A percentile compares a stretch with the other conserved stretches of the same genome.
These are phyloP conservation scores for Chlorella variabilis DNA, from an alignment of 163 green algal species.

Conservation along the genomic window DNA sequence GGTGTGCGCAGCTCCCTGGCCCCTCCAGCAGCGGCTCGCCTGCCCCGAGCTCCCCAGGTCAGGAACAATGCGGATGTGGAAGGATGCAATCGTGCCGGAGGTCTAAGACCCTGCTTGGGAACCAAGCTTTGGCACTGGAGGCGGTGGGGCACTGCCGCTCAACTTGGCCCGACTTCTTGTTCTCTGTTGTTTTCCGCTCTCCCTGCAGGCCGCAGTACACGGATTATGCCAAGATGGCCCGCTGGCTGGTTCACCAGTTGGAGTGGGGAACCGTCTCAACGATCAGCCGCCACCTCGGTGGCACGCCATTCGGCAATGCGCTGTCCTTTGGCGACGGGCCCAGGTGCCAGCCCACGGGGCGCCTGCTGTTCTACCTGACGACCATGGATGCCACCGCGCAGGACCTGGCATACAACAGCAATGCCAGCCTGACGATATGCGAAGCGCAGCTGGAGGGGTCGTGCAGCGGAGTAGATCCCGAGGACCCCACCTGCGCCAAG, in stretches of 20 bases:
- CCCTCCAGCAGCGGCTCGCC: background rate
- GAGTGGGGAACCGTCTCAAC: conserved; percentile 63
- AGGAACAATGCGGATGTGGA: background rate
- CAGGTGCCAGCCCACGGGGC: conserved; percentile 46
- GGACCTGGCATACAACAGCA: conserved; percentile 45
- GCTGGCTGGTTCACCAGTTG: conserved; percentile 65
- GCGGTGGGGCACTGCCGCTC: too few relatives aligned
- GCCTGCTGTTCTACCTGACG: conserved; percentile 73
- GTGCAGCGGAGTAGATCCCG: conserved; percentile 41
- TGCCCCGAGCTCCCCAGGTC: background rate
- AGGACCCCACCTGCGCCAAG: conserved; percentile 70
- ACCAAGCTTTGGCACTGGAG: too few relatives aligned
- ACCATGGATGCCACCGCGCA: conserved; percentile 65
- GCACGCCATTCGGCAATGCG: conserved; percentile 33
- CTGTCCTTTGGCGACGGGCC: background rate
- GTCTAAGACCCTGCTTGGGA: too few relatives aligned
- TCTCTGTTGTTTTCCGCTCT: background rate
- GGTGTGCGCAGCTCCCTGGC: background rate
- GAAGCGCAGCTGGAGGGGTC: conserved; percentile 53
- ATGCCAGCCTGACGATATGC: conserved; percentile 48
- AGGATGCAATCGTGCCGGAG: too few relatives aligned
- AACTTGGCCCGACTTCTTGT: too few relatives aligned
- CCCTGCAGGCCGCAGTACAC: conserved; percentile 46
- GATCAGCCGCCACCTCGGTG: conserved; percentile 14
- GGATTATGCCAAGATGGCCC: conserved; percentile 54